Conservation (phyloP, 305 asterid genomes). For the Nicotiana rustica region DNA sequence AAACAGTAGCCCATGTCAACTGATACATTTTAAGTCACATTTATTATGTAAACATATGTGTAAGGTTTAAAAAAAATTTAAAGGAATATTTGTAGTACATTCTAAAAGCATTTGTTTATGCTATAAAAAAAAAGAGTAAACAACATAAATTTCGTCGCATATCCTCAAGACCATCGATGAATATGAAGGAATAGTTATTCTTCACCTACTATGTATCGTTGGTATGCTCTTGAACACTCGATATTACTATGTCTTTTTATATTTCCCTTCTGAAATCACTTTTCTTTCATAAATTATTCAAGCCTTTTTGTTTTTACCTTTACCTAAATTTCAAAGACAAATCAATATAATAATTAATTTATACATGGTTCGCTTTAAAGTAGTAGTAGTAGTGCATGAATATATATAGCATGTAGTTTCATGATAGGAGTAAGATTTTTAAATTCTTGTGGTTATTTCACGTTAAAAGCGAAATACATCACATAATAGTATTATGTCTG, state of each 20-base stretch:
- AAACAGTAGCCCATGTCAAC: too few species aligned
- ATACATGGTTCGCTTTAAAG: too few species aligned
- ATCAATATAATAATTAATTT: too few species aligned
- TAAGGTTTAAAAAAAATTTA: constrained; percentile 2
- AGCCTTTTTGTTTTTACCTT: neutral
- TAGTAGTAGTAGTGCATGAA: too few species aligned
- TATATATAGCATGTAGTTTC: too few species aligned
- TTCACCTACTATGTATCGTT: neutral
- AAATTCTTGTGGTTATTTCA: too few species aligned
- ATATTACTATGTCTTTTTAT: neutral
- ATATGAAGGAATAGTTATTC: neutral
- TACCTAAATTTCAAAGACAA: too few species aligned
- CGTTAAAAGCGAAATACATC: too few species aligned
- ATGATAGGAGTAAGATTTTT: too few species aligned
- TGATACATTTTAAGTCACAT: too few species aligned
- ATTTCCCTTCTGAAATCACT: neutral
- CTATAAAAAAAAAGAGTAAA: too few species aligned
- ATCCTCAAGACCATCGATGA: neutral
- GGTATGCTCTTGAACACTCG: neutral
- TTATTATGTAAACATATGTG: neutral
- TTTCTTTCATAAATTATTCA: neutral
- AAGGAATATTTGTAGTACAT: neutral
- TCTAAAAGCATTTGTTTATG: neutral
- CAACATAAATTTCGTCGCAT: neutral
- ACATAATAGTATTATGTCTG: too few species aligned